phyloP scores from a whole-genome alignment of 352 stramenopile genomes.

The Phytophthora uliginosa region DNA sequence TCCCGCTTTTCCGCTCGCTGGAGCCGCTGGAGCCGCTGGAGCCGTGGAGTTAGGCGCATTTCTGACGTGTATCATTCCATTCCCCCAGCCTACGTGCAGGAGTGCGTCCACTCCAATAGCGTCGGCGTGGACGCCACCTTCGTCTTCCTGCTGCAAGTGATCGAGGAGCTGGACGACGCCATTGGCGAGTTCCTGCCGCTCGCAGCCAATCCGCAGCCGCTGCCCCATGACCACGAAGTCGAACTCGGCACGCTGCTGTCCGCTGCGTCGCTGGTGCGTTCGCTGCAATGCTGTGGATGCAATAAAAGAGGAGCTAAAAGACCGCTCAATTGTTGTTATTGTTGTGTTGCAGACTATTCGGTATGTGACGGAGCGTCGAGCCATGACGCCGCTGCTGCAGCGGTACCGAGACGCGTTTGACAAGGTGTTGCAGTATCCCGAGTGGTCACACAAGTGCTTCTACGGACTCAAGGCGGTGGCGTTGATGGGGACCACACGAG shows the following conservation, averaged over 20 bases:
- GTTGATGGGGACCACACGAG: constrained; percentile 69
- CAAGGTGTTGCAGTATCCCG: constrained; percentile 59
- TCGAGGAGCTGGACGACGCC: constrained; percentile 72
- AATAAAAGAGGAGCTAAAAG: neutral
- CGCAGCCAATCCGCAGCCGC: constrained; percentile 27
- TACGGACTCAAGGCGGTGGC: constrained; percentile 61
- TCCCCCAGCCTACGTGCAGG: constrained; percentile 68
- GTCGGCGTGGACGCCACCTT: constrained; percentile 67
- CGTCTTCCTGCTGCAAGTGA: constrained; percentile 72
- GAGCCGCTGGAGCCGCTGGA: neutral
- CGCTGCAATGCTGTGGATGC: neutral
- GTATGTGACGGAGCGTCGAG: constrained; percentile 79
- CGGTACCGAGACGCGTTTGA: constrained; percentile 65
- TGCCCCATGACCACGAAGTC: constrained; percentile 68
- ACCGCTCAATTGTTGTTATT: neutral
- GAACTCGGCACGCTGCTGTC: constrained; percentile 80
- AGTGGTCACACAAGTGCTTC: constrained; percentile 48
- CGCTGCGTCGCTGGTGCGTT: constrained; percentile 62
- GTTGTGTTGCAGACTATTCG: constrained; percentile 57
- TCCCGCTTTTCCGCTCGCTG: neutral
- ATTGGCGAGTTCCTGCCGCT: constrained; percentile 46
- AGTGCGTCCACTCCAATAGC: constrained; percentile 79
- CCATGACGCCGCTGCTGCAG: constrained; percentile 62
- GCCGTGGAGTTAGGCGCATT: neutral
- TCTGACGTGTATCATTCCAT: constrained; percentile 5